Percentiles rank a stretch among this genome's conserved stretches.
phyloP scores from a whole-genome alignment of 2,329 filamentous ascomycete genomes.

The Triangularia verruculosa region DNA sequence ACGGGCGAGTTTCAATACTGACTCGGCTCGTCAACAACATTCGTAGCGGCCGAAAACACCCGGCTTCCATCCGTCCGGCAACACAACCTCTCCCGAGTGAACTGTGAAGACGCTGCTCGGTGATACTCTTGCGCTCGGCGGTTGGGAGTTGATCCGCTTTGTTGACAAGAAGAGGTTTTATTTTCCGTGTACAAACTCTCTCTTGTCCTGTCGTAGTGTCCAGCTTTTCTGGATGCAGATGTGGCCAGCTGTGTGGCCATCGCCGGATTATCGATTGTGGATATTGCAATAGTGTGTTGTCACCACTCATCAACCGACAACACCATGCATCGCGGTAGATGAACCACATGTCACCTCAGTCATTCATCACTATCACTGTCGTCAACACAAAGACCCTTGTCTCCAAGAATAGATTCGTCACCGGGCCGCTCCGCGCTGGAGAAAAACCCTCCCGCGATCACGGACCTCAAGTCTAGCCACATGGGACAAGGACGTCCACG shows the following conservation, averaged over 20 bases:
- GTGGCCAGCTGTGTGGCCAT: not conserved
- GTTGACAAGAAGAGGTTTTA: not conserved
- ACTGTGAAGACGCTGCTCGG: not conserved
- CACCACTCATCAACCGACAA: not conserved
- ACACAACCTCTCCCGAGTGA: not conserved
- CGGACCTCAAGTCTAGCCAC: not conserved
- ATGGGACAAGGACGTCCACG: not conserved
- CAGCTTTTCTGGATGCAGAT: not conserved
- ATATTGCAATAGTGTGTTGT: not conserved
- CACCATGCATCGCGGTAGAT: not conserved
- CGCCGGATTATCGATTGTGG: not conserved
- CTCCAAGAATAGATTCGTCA: not conserved
- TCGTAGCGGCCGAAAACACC: not conserved
- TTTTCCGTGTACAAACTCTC: not conserved
- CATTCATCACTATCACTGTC: not conserved
- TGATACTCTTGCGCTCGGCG: not conserved
- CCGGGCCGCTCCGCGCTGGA: not conserved
- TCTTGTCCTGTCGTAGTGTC: too few species aligned
- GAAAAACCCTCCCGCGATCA: not conserved
- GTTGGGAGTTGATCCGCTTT: not conserved
- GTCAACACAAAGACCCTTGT: not conserved
- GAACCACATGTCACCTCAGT: not conserved
- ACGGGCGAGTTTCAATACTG: constrained; percentile 6
- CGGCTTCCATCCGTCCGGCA: constrained; percentile 3
- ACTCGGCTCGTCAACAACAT: constrained; percentile 4